A percentile compares a stretch with the other conserved stretches of the same genome.
These are phyloP conservation scores for Hamigera avellanea DNA, from an alignment of 495 filamentous ascomycete genomes.

Conservation along the genomic window DNA sequence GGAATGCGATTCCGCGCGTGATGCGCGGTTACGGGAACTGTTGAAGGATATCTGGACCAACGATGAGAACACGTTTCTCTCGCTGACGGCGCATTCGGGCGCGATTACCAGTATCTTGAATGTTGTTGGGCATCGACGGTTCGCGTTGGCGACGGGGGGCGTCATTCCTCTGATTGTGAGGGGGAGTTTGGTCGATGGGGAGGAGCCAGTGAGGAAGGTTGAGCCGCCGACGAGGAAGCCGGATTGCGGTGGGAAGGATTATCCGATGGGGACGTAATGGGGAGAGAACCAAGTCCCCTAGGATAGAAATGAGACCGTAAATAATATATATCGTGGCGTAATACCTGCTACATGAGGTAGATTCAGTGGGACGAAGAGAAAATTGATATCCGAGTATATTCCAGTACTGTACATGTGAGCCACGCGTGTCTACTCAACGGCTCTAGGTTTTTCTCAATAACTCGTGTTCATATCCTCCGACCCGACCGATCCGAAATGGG, in stretches of 20 bases:
- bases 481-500: too few species aligned
- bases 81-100: constrained; percentile 62
- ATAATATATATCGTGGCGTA: too few species aligned
- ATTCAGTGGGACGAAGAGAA: too few species aligned
- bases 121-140: constrained; percentile 52
- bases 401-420: too few species aligned
- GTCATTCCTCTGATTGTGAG: constrained; percentile 61
- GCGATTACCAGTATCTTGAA: constrained; percentile 51
- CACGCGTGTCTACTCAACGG: too few species aligned
- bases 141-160: constrained; percentile 54
- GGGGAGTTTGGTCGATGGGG: constrained; percentile 28
- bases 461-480: too few species aligned
- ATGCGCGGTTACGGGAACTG: constrained; percentile 39
- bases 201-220: constrained; percentile 20
- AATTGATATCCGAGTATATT: too few species aligned
- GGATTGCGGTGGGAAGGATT: constrained; percentile 5
- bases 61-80: constrained; percentile 51
- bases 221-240: constrained; percentile 18
- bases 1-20: constrained; percentile 44
- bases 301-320: too few species aligned
- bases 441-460: too few species aligned
- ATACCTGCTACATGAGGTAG: too few species aligned
- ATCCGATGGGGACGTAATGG: constrained; percentile 2
- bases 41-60: constrained; percentile 53
- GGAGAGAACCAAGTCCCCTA: too few species aligned